A percentile compares a stretch with the other conserved stretches of the same genome.
These are phyloP conservation scores for Solanum aculeatissimum DNA, from an alignment of 305 asterid genomes.

Conservation along the genomic window DNA sequence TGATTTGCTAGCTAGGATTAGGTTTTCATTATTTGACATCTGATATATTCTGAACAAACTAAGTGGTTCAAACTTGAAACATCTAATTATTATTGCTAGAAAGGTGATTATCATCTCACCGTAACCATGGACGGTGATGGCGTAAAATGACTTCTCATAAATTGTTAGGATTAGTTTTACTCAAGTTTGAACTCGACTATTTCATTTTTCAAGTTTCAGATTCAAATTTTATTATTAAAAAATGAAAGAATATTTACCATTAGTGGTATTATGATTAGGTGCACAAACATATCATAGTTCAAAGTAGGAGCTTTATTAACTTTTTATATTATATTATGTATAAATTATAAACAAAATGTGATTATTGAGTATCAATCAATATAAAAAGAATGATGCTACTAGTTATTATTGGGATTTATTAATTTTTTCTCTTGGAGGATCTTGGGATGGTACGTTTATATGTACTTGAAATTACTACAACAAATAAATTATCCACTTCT, in stretches of 20 bases:
- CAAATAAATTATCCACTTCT: background rate
- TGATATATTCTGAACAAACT: no score
- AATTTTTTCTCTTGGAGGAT: background rate
- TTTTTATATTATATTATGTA: background rate
- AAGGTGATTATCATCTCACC: background rate
- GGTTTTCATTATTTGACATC: fast-evolving
- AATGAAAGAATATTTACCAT: background rate
- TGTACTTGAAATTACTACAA: background rate
- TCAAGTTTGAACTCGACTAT: background rate
- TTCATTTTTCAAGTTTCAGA: background rate
- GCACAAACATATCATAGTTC: background rate
- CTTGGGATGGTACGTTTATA: background rate
- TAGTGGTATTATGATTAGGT: background rate
- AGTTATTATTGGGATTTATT: background rate
- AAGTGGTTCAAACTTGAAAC: background rate
- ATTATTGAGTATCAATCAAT: background rate
- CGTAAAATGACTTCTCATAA: background rate
- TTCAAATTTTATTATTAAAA: background rate
- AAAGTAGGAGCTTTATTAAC: background rate
- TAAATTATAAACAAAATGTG: background rate
- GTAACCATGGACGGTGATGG: background rate
- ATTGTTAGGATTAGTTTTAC: background rate
- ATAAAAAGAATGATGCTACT: background rate
- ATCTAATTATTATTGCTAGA: background rate
- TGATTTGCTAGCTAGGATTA: background rate